Conservation (phyloP, 2,329 filamentous ascomycete genomes). For the Tolypocladium inflatum region DNA sequence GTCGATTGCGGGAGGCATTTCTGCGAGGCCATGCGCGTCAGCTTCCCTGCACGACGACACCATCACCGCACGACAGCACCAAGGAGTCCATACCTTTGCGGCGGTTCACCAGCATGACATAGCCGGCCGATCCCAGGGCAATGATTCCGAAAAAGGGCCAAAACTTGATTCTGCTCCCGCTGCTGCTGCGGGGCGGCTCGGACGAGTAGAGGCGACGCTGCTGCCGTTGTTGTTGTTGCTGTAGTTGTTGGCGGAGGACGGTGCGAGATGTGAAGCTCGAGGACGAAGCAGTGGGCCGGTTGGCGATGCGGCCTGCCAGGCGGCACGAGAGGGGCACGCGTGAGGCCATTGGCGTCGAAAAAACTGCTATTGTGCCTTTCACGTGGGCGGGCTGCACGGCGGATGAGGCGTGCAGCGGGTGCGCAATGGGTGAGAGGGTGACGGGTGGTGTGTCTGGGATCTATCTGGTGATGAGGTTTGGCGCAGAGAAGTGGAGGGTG, state of each 20-base stretch:
- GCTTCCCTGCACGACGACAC: neutral
- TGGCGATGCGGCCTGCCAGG: constrained; percentile 10
- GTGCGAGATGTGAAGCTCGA: constrained; percentile 8
- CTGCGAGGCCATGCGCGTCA: constrained; percentile 12
- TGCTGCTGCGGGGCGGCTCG: constrained; percentile 23
- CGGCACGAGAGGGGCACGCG: constrained; percentile 18
- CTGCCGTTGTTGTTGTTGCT: neutral
- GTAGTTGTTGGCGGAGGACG: neutral
- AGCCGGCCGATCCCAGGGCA: constrained; percentile 36
- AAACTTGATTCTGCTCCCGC: constrained; percentile 38
- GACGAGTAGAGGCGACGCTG: constrained; percentile 31
- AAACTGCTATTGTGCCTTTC: neutral
- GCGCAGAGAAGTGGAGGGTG: neutral
- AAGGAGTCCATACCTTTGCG: constrained; percentile 31
- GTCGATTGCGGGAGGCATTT: constrained; percentile 28
- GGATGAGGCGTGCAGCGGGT: neutral
- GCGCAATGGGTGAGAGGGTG: neutral
- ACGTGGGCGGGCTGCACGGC: neutral
- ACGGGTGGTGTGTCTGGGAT: neutral
- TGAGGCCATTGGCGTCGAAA: constrained; percentile 17
- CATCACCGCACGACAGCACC: neutral
- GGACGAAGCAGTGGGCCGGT: constrained; percentile 4
- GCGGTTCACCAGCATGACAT: constrained; percentile 38
- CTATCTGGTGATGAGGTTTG: neutral
- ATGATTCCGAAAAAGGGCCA: constrained; percentile 47